Percentiles rank a stretch among this genome's conserved stretches.
These are phyloP conservation scores for Nothophaeocryptopus gaeumannii DNA, from an alignment of 2,329 filamentous ascomycete genomes.

Conservation along the genomic window DNA sequence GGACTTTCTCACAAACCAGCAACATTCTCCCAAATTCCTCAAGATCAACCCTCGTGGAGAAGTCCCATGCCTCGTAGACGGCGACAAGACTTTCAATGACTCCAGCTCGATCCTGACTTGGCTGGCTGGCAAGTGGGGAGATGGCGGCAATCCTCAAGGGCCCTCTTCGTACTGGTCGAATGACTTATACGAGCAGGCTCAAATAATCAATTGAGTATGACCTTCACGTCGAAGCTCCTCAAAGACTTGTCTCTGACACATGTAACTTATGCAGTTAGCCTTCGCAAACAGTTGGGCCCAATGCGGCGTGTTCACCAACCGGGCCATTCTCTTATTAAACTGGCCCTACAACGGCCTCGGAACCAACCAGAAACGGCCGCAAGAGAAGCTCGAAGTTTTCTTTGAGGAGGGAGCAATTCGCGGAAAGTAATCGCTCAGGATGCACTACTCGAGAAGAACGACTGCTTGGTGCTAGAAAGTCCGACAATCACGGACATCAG, in stretches of 20 bases:
- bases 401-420: slow-evolving; percentile 16
- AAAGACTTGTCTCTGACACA: too few relatives aligned
- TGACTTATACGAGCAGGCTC: too few relatives aligned
- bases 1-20: slow-evolving; percentile 11
- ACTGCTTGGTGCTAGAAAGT: slow-evolving; percentile 4
- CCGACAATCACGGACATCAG: slow-evolving; percentile 24
- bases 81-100: slow-evolving; percentile 11
- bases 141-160: too few relatives aligned
- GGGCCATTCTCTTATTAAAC: slow-evolving; percentile 24
- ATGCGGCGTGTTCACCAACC: slow-evolving; percentile 20
- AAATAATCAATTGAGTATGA: too few relatives aligned
- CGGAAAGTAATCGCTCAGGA: slow-evolving; percentile 16
- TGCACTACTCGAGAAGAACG: background rate
- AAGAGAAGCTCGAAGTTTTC: slow-evolving; percentile 55
- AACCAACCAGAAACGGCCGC: slow-evolving; percentile 54
- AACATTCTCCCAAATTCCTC: slow-evolving; percentile 12
- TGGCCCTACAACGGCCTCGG: slow-evolving; percentile 18
- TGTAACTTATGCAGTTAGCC: slow-evolving; percentile 3
- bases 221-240: too few relatives aligned
- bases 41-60: slow-evolving; percentile 14
- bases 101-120: slow-evolving; percentile 11
- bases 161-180: too few relatives aligned
- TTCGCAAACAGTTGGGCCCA: slow-evolving; percentile 12
- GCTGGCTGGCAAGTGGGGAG: background rate
- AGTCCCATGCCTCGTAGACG: slow-evolving; percentile 12